Evolutionary conservation across 306 rosid species (phyloP).

Genomic region (Vachellia collinsii): DNA sequence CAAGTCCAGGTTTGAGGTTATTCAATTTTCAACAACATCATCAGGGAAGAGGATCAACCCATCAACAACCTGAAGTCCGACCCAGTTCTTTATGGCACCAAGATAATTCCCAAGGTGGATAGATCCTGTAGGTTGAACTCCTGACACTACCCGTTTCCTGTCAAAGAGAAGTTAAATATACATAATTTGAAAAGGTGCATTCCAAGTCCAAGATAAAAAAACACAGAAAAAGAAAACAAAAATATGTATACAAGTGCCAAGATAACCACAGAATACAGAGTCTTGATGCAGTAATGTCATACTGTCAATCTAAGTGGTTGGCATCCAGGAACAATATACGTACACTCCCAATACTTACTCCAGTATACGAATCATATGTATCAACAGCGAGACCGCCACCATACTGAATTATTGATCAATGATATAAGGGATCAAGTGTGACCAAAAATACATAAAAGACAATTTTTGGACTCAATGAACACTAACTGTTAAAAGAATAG

Average conservation of each 20-base stretch:
- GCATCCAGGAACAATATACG: background rate
- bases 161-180: constrained; percentile 25
- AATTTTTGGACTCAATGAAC: background rate
- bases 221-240: background rate
- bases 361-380: background rate
- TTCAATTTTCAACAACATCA: constrained; percentile 1
- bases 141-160: constrained; percentile 93
- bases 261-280: background rate
- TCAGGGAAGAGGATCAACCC: constrained; percentile 29
- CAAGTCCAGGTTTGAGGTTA: background rate
- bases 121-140: constrained; percentile 97
- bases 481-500: background rate
- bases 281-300: background rate
- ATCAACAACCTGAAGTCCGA: constrained; percentile 75
- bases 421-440: background rate
- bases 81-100: constrained; percentile 95
- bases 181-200: background rate
- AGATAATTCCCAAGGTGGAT: constrained; percentile 94
- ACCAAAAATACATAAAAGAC: background rate
- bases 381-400: background rate
- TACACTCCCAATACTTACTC: background rate
- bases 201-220: background rate
- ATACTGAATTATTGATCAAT: background rate
- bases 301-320: background rate
- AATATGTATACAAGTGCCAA: background rate